Evolutionary conservation across 192 early-diverging fungal species (phyloP).

Genomic region (Ambispora gerdemannii): DNA sequence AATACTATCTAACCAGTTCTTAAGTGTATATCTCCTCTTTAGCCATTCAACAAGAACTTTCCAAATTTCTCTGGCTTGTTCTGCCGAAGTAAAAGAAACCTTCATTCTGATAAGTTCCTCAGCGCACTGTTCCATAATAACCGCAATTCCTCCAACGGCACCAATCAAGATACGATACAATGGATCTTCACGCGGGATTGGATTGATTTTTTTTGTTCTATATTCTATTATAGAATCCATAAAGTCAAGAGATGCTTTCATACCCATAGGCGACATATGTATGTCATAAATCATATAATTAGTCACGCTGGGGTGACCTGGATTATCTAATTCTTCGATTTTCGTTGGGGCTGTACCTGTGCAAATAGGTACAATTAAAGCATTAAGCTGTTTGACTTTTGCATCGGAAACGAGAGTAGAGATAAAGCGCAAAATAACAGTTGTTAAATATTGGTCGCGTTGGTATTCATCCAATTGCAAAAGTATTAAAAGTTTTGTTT

Average conservation of each 20-base stretch:
- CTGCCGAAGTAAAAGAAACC: background rate
- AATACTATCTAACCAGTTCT: background rate
- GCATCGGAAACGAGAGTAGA: background rate
- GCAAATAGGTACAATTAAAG: conserved; percentile 7
- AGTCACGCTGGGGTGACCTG: background rate
- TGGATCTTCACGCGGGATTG: background rate
- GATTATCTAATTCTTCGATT: background rate
- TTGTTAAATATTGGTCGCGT: conserved; percentile 4
- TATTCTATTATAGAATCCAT: conserved; percentile 10
- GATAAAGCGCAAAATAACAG: background rate
- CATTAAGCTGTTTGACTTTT: background rate
- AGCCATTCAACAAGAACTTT: background rate
- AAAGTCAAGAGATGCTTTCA: conserved; percentile 3
- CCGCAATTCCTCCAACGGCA: conserved; percentile 1
- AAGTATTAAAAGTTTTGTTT: background rate
- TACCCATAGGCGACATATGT: conserved; percentile 5
- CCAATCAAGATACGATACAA: background rate
- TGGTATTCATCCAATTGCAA: conserved; percentile 9
- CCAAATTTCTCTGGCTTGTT: conserved; percentile 1
- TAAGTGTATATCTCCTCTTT: background rate
- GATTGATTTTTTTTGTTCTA: background rate
- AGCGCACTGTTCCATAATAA: conserved; percentile 6
- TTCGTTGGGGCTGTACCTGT: background rate
- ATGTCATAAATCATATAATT: background rate
- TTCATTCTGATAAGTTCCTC: background rate